phyloP scores from a whole-genome alignment of 257 asterid genomes.

The Scutellaria barbata region DNA sequence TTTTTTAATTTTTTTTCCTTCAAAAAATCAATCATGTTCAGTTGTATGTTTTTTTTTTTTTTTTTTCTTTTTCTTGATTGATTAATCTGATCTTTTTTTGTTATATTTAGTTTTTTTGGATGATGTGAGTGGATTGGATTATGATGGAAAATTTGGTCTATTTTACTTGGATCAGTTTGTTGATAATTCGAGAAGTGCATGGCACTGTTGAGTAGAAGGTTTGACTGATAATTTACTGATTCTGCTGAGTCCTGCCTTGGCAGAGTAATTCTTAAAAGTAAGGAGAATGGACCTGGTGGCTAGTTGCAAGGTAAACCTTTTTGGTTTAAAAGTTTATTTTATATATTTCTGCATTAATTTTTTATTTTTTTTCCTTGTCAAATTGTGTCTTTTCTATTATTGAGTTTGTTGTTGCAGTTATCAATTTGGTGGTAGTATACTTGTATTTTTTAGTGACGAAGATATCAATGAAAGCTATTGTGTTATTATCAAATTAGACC shows the following conservation, averaged over 20 bases:
- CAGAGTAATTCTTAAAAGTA: constrained; percentile 30
- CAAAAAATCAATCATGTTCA: too few relatives aligned
- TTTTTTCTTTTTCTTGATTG: neutral
- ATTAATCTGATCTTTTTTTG: constrained; percentile 7
- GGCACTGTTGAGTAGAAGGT: constrained; percentile 27
- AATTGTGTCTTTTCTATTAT: constrained; percentile 9
- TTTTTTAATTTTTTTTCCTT: neutral
- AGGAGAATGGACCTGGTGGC: constrained; percentile 45
- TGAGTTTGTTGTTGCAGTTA: constrained; percentile 13
- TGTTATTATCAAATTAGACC: neutral
- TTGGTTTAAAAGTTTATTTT: neutral
- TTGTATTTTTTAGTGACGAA: constrained; percentile 6
- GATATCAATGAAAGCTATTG: neutral
- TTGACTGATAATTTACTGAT: constrained; percentile 31
- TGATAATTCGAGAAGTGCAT: constrained; percentile 32
- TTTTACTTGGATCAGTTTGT: constrained; percentile 29
- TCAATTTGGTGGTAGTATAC: neutral
- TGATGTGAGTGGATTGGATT: constrained; percentile 22
- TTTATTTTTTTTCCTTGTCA: neutral
- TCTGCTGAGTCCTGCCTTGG: constrained; percentile 34
- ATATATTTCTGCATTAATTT: neutral
- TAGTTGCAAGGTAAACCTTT: constrained; percentile 43
- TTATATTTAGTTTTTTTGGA: too few relatives aligned
- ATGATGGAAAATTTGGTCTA: constrained; percentile 27
- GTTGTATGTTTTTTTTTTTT: neutral